phyloP scores from a whole-genome alignment of 2,329 filamentous ascomycete species.

The Aspergillus melleus region DNA sequence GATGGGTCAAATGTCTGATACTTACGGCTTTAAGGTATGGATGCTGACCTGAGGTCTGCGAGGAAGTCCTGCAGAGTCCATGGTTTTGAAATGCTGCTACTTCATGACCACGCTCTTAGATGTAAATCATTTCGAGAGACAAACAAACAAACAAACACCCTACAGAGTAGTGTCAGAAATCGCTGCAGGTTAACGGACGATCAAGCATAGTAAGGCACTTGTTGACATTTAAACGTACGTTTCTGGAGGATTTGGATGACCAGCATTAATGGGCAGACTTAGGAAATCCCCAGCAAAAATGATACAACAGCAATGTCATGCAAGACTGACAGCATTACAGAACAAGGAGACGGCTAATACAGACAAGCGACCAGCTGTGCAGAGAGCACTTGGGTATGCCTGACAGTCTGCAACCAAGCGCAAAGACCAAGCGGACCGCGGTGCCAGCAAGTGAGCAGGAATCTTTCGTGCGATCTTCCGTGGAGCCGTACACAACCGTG shows the following conservation, averaged over 20 bases:
- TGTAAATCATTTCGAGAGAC: not conserved
- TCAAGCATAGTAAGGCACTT: not conserved
- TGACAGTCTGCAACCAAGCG: not conserved
- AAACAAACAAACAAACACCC: not conserved
- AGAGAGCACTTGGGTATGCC: not conserved
- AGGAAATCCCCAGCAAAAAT: not conserved
- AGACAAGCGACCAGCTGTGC: not conserved
- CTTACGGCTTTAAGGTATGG: conserved; percentile 37
- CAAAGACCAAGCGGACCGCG: too few species aligned
- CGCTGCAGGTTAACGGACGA: not conserved
- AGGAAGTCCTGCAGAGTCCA: conserved; percentile 27
- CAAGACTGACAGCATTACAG: not conserved
- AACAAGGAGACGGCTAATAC: not conserved
- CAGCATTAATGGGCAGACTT: not conserved
- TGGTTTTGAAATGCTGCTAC: conserved; percentile 23
- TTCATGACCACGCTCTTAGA: conserved; percentile 24
- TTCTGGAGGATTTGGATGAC: not conserved
- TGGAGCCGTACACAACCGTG: conserved; percentile 31
- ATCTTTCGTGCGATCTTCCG: conserved; percentile 24
- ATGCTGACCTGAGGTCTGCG: conserved; percentile 22
- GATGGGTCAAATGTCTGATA: conserved; percentile 13
- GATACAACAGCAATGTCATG: not conserved
- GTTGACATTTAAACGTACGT: not conserved
- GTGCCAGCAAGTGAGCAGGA: not conserved
- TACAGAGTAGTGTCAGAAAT: not conserved